Conservation (phyloP, 257 asterid genomes). For the Ilex asprella region DNA sequence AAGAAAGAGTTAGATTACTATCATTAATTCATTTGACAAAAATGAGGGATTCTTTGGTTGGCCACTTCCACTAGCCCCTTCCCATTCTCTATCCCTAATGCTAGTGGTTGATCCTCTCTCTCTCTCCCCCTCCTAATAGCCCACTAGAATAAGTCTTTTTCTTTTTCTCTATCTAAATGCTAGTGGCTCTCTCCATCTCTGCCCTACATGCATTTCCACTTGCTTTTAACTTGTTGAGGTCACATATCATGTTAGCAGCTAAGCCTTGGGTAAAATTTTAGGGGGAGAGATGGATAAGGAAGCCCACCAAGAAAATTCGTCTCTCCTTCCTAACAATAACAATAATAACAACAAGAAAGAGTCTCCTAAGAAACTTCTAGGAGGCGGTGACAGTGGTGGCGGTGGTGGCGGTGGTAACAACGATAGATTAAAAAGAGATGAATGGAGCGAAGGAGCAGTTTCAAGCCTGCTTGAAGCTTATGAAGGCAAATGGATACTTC, state of each 20-base stretch:
- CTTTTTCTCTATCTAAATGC: slow-evolving; percentile 43
- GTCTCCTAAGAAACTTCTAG: slow-evolving; percentile 33
- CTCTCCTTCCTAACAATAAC: slow-evolving; percentile 32
- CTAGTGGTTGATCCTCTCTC: neutral
- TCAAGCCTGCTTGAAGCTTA: slow-evolving; percentile 68
- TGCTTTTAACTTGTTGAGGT: slow-evolving; percentile 7
- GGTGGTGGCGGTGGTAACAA: slow-evolving; percentile 5
- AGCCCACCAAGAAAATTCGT: slow-evolving; percentile 24
- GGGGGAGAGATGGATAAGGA: slow-evolving; percentile 53
- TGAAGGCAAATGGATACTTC: slow-evolving; percentile 65
- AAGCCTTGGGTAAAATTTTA: slow-evolving; percentile 10
- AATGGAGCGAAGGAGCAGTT: slow-evolving; percentile 92
- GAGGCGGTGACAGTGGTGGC: neutral
- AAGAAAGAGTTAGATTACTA: slow-evolving; percentile 27
- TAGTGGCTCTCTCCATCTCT: slow-evolving; percentile 36
- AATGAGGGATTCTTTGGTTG: slow-evolving; percentile 12
- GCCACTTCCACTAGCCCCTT: slow-evolving; percentile 22
- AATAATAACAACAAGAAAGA: slow-evolving; percentile 18
- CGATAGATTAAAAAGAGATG: slow-evolving; percentile 70
- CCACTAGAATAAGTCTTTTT: neutral
- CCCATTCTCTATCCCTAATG: neutral
- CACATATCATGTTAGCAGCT: slow-evolving; percentile 42
- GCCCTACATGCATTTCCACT: slow-evolving; percentile 10
- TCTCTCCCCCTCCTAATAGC: neutral
- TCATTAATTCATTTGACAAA: slow-evolving; percentile 54